Evolutionary conservation across 2,329 filamentous ascomycete genomes (phyloP), one percentile per base, ranked within the genome.

Genomic region (Teratosphaeria epicoccoides): DNA sequence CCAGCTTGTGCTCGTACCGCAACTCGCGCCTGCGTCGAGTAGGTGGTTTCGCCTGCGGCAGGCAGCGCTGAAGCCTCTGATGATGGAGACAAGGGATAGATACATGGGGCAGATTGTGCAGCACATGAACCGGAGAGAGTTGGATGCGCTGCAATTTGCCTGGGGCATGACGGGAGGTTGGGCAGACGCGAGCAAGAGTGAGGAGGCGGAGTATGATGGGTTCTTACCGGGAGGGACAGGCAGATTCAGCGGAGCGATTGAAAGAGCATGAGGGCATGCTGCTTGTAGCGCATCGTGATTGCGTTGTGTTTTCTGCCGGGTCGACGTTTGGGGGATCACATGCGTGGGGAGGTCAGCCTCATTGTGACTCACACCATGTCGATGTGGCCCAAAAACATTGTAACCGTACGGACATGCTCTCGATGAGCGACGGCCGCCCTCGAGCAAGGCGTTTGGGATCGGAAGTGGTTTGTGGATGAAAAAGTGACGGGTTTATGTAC

Each of bases 151-250:
- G 55, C 23, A 62, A 55, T 46, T 60, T 66, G 52, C 59, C 54
- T 55, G 66, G 66, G 24, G 68, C 49, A 14, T 74, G 61, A 65
- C 53, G 56, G 52, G 54, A 65, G 56, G 60, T 6, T 66, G 63
- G 62, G 20, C 26, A 6, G 59, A 64, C 50, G 44, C 20, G 3
- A 64, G 63, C 20, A 63, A 64, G 48, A 67, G 66, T 2, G 60
- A 62, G 40, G 71, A 69, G 23, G 64, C 65, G 1, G 66, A 70
- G 55, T 73, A 69, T 53, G 72, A 75, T 59, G 71, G 70, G 0
- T 57, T 59, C 12, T 49, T 66, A 24, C 57, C 63, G 7, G 71
- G 72, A 28, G 72, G 72, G 3, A 70, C 66, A 5, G 71, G 71
- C 2, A 59, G 72, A 24, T 70, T 75, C 49, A 66, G 64, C 20